Conservation (phyloP, 345 rosid genomes). For the Populus tremula region DNA sequence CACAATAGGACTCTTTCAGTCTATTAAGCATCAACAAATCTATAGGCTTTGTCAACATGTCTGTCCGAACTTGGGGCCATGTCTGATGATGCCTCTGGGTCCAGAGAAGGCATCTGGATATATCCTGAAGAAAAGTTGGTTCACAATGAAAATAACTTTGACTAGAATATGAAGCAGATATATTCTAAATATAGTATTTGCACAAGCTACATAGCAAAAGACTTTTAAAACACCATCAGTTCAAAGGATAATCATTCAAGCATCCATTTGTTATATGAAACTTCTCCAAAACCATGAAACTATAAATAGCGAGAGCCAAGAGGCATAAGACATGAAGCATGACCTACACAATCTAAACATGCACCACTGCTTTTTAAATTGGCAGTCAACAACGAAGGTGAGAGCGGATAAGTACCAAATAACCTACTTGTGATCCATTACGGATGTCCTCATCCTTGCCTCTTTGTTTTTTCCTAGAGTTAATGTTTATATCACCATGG, state of each 20-base stretch:
- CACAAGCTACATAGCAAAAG: neutral
- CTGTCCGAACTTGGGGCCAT: constrained; percentile 85
- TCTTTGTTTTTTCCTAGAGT: neutral
- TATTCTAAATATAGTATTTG: neutral
- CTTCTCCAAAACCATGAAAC: neutral
- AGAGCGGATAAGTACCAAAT: neutral
- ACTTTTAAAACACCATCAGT: neutral
- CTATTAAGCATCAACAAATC: constrained; percentile 79
- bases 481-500: neutral
- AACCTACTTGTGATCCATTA: neutral
- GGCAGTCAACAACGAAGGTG: neutral
- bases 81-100: constrained; percentile 91
- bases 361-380: neutral
- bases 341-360: neutral
- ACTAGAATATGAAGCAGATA: neutral
- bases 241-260: neutral
- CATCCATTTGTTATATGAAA: neutral
- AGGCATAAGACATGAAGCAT: neutral
- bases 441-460: neutral
- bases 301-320: neutral
- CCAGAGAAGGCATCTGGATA: constrained; percentile 96
- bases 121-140: constrained; percentile 54
- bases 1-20: constrained; percentile 79
- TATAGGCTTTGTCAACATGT: constrained; percentile 70
- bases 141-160: neutral